Percentiles rank a stretch among this genome's conserved stretches.
phyloP scores from a whole-genome alignment of 2,329 filamentous ascomycete species.

The Pestalotiopsis sp. region DNA sequence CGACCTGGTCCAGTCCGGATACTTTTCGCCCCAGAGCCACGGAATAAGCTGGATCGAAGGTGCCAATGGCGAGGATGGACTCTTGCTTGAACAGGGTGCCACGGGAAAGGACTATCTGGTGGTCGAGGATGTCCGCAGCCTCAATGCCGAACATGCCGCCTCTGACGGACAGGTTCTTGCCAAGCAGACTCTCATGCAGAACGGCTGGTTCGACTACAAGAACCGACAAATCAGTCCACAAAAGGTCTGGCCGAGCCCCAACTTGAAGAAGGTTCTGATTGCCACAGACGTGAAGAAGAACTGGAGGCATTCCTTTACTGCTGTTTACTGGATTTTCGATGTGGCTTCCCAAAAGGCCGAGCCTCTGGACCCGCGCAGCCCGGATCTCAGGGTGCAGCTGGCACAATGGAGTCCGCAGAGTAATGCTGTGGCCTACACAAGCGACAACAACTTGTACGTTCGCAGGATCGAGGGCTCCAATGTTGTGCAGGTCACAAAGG shows the following conservation, averaged over 20 bases:
- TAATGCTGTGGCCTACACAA: slow-evolving; percentile 85
- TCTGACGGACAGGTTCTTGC: slow-evolving; percentile 41
- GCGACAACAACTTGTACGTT: slow-evolving; percentile 87
- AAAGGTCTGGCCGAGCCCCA: slow-evolving; percentile 73
- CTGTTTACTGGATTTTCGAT: slow-evolving; percentile 88
- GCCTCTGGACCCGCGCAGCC: slow-evolving; percentile 72
- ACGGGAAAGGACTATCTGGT: slow-evolving; percentile 73
- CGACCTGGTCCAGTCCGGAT: slow-evolving; percentile 67
- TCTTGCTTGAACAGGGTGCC: slow-evolving; percentile 74
- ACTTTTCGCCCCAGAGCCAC: slow-evolving; percentile 65
- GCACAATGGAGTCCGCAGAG: slow-evolving; percentile 89
- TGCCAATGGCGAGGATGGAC: slow-evolving; percentile 76
- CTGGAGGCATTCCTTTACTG: slow-evolving; percentile 89
- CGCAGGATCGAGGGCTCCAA: slow-evolving; percentile 61
- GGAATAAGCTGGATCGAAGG: slow-evolving; percentile 78
- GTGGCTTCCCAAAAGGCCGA: slow-evolving; percentile 78
- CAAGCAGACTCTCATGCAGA: slow-evolving; percentile 75
- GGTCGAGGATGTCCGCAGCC: slow-evolving; percentile 79
- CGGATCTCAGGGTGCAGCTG: slow-evolving; percentile 71
- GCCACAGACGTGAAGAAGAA: slow-evolving; percentile 71
- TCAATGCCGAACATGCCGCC: slow-evolving; percentile 42
- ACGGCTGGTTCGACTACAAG: slow-evolving; percentile 60
- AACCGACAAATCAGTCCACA: slow-evolving; percentile 57
- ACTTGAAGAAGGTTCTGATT: slow-evolving; percentile 86
- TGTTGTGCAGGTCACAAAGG: slow-evolving; percentile 75